Evolutionary conservation across 257 asterid genomes (phyloP), one percentile per base, ranked within the genome.

Genomic region (Capsicum rhomboideum): DNA sequence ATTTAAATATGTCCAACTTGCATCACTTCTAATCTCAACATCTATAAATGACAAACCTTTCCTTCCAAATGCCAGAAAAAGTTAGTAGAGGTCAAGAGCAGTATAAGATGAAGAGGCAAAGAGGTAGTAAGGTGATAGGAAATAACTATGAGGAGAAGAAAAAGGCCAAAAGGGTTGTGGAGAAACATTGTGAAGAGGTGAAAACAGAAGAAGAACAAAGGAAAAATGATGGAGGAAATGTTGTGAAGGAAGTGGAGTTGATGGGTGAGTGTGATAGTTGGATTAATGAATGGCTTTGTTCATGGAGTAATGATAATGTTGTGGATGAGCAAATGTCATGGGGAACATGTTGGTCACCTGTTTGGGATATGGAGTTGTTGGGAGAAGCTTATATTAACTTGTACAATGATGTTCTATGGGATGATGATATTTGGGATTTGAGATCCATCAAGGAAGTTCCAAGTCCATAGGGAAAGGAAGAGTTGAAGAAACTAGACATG

Each of bases 381-480:
- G 91, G 79, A 2, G 89, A 86, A 83, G 86, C 90, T 61, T 86
- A 78, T 85, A 78, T 85, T 75, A 84, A 85, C 1, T 82, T 89
- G 74, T 85, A 83, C 59, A 85, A 83, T 46, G 94, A 91, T 83
- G 94, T 90, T 83, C 37, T 86, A 13, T 92, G 92, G 93, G 93
- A 89, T 63, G 89, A 71, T 87, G 90, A 90, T 89, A 46, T 92
- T 86, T 91, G 97, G 97, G 88, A 87, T 28, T 86, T 93, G 75
- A 90, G 84, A 83, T 74, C 72, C 17, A 84, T 44, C 26, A 56
- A 80, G 40, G 55, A 52, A 29, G 84, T 84, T 84, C 82, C 89
- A 49, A 78, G 68, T 63, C 67, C 88, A 23, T 21, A 74, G 13
- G 10, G 16, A 71, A 20, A 40, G 3, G 53, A 28, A 28, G 29